These are phyloP conservation scores for Selaginella tamariscina DNA, from an alignment of 75 land plant species.

Conservation along the genomic window DNA sequence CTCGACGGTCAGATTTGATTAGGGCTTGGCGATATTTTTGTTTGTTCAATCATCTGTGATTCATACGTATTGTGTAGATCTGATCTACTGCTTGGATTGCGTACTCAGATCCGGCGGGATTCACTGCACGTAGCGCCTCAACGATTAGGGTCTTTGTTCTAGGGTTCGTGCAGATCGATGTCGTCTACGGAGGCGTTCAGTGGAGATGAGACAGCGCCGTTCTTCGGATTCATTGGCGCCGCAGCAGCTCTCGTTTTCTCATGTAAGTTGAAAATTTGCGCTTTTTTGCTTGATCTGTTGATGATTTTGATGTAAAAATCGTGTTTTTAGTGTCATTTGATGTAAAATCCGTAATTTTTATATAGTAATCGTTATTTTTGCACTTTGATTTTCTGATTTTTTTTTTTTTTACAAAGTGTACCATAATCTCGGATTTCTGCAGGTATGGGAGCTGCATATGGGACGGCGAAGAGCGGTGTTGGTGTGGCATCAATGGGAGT, in stretches of 20 bases:
- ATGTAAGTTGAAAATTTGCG: constrained; percentile 20
- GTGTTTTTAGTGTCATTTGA: background rate
- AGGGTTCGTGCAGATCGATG: background rate
- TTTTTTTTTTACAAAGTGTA: too few species aligned
- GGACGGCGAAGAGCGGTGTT: constrained; percentile 57
- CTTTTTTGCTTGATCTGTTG: background rate
- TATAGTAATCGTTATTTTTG: too few species aligned
- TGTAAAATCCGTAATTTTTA: too few species aligned
- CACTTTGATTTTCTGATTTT: too few species aligned
- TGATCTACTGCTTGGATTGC: too few species aligned
- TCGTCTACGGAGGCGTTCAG: constrained; percentile 20
- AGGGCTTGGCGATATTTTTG: too few species aligned
- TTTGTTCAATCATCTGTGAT: too few species aligned
- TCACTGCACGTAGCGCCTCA: too few species aligned
- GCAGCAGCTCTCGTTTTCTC: constrained; percentile 59
- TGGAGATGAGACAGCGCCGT: constrained; percentile 57
- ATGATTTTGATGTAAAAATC: background rate
- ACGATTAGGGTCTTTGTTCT: background rate
- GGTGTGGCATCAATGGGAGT: constrained; percentile 62
- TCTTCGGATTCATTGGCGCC: constrained; percentile 56
- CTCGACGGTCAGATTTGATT: too few species aligned
- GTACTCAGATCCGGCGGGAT: too few species aligned
- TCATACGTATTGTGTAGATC: background rate
- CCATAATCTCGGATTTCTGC: constrained; percentile 14
- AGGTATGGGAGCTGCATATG: constrained; percentile 61